Conservation (phyloP, 1,139 yeast genomes). For the Pichia sp. region DNA sequence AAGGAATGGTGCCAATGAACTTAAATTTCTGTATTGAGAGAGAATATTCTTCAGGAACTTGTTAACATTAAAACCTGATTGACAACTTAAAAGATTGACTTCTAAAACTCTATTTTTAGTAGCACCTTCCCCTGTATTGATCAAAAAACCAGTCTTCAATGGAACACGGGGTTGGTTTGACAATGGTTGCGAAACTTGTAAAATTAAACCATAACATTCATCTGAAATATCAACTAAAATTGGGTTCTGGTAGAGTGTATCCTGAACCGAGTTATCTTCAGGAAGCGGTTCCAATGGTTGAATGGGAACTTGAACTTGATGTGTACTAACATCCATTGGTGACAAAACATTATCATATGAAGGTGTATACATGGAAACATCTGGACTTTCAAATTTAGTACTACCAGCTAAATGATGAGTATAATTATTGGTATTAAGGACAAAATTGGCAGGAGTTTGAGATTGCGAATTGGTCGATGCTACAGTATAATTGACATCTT, state of each 20-base stretch:
- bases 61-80: constrained; percentile 55
- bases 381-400: constrained; percentile 20
- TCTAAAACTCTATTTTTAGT: constrained; percentile 41
- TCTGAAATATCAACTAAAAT: constrained; percentile 48
- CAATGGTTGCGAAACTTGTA: constrained; percentile 60
- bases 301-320: constrained; percentile 16
- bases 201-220: constrained; percentile 62
- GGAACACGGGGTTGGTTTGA: constrained; percentile 70
- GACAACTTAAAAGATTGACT: constrained; percentile 67
- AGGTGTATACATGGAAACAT: constrained; percentile 25
- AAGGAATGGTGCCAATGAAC: constrained; percentile 47
- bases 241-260: constrained; percentile 34
- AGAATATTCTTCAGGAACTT: constrained; percentile 60
- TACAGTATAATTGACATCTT: constrained; percentile 25
- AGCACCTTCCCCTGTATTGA: constrained; percentile 38
- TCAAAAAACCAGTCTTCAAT: constrained; percentile 67
- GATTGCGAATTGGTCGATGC: constrained; percentile 29
- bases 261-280: constrained; percentile 11
- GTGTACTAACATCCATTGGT: constrained; percentile 29
- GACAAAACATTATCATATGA: constrained; percentile 31
- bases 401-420: constrained; percentile 14
- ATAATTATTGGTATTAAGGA: constrained; percentile 7
- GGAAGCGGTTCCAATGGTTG: constrained; percentile 17
- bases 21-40: constrained; percentile 59
- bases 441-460: constrained; percentile 23